Evolutionary conservation across 352 stramenopile species (phyloP).

Genomic region (Phytophthora fragariae): DNA sequence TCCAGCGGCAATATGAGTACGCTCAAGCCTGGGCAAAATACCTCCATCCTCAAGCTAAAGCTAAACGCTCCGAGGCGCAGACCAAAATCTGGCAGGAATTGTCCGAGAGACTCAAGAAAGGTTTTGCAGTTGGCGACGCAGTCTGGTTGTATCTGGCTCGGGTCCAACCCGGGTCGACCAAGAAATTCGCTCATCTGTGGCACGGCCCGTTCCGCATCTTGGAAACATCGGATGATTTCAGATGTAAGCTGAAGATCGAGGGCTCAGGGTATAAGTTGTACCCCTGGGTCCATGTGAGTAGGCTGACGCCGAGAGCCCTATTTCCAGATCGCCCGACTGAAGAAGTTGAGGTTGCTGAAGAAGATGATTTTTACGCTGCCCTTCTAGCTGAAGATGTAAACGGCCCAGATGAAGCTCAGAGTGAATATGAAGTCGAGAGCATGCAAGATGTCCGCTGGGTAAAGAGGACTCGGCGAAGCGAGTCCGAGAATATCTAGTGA

Average conservation of each 20-base stretch:
- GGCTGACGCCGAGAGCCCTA: background rate
- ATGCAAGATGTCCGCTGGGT: no score
- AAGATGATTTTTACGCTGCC: background rate
- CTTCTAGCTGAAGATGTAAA: no score
- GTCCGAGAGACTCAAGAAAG: background rate
- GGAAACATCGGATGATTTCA: background rate
- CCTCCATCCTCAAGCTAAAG: background rate
- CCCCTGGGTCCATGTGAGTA: slow-evolving; percentile 2
- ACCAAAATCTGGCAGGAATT: background rate
- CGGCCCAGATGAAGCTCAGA: no score
- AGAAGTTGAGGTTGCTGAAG: background rate
- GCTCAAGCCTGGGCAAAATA: background rate
- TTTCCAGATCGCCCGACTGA: background rate
- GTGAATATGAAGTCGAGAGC: no score
- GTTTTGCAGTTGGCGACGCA: background rate
- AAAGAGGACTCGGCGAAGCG: no score
- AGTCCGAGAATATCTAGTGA: no score
- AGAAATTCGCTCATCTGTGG: background rate
- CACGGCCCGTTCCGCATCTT: background rate
- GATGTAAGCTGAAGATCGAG: background rate
- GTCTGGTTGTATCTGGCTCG: background rate
- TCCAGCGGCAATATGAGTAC: background rate
- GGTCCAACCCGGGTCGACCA: background rate
- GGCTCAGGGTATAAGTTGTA: background rate
- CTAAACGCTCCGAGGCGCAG: background rate